Base-by-base conservation (phyloP, 768 basidiomycete species). In the Rhodosporidiobolus sp. region DNA sequence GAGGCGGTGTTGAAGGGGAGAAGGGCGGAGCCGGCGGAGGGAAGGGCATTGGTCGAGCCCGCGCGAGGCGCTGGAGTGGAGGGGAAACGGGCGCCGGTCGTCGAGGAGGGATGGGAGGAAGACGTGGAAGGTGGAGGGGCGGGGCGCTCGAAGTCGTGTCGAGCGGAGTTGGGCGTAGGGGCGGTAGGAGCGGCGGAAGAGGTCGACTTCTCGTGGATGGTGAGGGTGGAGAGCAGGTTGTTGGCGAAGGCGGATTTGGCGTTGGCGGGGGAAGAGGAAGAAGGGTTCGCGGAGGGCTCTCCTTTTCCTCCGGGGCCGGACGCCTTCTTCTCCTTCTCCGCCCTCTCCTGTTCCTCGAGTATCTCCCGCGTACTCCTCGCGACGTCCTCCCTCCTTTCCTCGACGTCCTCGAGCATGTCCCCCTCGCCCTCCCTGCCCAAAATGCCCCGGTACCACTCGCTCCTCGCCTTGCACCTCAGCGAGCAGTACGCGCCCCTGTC, bases 131-230 rank as follows among this genome's bases (percentile, higher is more conserved):
- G 14, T 14, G 53, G 6, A 3, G 68, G 22, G 1, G 24, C 45
- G 19, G 62, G 69, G 3, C 70, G 70, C 46, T 72, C 70, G 30
- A 72, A 72, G 50, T 72, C 70, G 59, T 57, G 50, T 12, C 34
- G 3, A 0, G 52, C 59, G 24, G 24, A 19, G 0, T 30, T 53
- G 54, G 35, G 65, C 0, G 64, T 56, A 0, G 70, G 70, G 0
- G 70, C 54, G 28, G 45, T 0, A 4, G 70, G 69, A 16, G 54
- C 30, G 3, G 32, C 20, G 11, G 63, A 34, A 17, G 63, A 20
- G 10, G 60, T 34, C 0, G 61, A 32, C 14, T 58, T 56, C 28
- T 72, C 70, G 61, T 49, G 70, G 57, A 72, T 63, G 26, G 57
- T 54, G 34, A 72, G 56, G 16, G 60, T 48, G 38, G 71, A 64